Evolutionary conservation across 2,329 filamentous ascomycete species (phyloP), one percentile per base, ranked within the genome.

Genomic region (Cordyceps javanica): DNA sequence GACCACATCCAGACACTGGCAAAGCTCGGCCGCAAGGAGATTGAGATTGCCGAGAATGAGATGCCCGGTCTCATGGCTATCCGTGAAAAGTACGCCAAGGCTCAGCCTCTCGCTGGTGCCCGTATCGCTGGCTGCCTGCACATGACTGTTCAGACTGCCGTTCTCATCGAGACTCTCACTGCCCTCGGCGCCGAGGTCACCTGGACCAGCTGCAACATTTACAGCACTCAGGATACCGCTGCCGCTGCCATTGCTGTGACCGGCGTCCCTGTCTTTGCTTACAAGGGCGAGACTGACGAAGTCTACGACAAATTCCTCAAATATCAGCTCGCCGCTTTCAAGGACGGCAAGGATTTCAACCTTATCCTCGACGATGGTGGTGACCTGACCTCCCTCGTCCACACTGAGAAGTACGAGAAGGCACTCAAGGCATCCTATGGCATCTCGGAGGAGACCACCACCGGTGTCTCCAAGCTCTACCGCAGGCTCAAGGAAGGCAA

Each of bases 251-350:
- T 99, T 79, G 94, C 94, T 67, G 94, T 93, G 59, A 82, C 86
- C 56, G 94, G 93, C 75, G 88, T 95, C 65, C 92, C 93, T 69
- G 93, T 99, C 69, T 83, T 85, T 64, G 82, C 83, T 75, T 86
- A 83, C 82, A 86, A 86, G 78, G 82, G 92, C 72, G 94, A 99
- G 90, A 96, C 93, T 68, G 94, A 99, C 80, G 94, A 97, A 81
- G 94, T 97, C 83, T 99, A 97, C 86, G 85, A 96, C 78, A 97
- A 94, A 94, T 99, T 94, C 79, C 82, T 97, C 72, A 93, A 97
- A 84, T 94, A 99, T 85, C 94, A 97, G 83, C 88, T 99, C 70
- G 76, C 82, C 64, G 88, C 94, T 74, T 99, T 99, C 89, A 96
- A 96, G 82, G 91, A 96, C 71, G 88, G 85, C 84, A 87, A 96